Conservation (phyloP, 352 stramenopile genomes). For the Phytophthora hibernalis region DNA sequence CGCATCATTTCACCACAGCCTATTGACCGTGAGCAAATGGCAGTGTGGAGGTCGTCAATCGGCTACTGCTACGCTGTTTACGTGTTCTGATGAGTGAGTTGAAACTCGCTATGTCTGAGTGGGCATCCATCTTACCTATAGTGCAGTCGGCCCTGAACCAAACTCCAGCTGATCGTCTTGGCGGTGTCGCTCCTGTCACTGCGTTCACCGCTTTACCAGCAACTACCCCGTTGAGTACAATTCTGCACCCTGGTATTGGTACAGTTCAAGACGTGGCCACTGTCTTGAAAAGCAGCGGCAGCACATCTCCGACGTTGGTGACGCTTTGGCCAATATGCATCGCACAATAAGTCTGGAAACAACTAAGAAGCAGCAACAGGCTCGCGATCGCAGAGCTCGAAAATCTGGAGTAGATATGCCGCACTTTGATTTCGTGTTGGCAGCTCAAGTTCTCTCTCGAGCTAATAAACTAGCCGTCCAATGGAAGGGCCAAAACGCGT, state of each 20-base stretch:
- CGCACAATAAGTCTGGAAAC: neutral
- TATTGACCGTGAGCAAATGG: conserved; percentile 15
- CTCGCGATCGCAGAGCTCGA: neutral
- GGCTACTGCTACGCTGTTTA: conserved; percentile 21
- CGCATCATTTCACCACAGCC: conserved; percentile 38
- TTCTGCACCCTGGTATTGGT: neutral
- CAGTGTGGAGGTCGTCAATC: conserved; percentile 41
- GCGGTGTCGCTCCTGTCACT: neutral
- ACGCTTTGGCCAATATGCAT: conserved; percentile 6
- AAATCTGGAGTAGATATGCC: neutral
- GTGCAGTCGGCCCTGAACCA: conserved; percentile 8
- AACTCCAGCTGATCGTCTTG: neutral
- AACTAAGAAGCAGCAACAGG: neutral
- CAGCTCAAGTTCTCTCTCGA: neutral
- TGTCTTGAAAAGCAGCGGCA: neutral
- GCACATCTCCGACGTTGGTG: neutral
- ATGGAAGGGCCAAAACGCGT: conserved; percentile 4
- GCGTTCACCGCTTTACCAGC: conserved; percentile 16
- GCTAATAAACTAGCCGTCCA: conserved; percentile 6
- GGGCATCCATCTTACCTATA: neutral
- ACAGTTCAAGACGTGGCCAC: neutral
- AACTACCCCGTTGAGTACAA: neutral
- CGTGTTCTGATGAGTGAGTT: neutral
- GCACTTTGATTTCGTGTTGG: conserved; percentile 18
- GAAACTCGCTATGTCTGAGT: neutral